These are phyloP conservation scores for Cryomyces minteri DNA, from an alignment of 495 filamentous ascomycete species.

Conservation along the genomic window DNA sequence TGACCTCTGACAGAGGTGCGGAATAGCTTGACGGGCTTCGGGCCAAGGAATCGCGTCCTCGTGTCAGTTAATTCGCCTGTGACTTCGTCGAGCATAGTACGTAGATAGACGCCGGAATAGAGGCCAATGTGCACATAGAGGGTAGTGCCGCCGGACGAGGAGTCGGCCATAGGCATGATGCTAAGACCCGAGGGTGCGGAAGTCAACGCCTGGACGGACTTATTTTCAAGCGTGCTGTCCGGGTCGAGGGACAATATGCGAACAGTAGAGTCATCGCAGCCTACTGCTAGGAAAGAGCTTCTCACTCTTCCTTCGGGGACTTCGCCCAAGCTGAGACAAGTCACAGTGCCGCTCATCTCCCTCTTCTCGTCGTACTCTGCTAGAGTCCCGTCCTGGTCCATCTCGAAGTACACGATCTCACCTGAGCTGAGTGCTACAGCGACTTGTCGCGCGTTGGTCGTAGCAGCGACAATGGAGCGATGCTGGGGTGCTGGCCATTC, in stretches of 20 bases:
- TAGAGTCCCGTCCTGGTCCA: constrained; percentile 76
- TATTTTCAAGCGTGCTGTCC: constrained; percentile 75
- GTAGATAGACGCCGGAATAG: constrained; percentile 84
- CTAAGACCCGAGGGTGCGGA: constrained; percentile 73
- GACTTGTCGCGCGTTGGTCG: constrained; percentile 85
- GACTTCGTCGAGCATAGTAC: constrained; percentile 83
- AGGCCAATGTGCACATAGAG: constrained; percentile 90
- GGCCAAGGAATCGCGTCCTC: constrained; percentile 81
- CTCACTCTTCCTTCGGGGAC: constrained; percentile 76
- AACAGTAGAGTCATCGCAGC: constrained; percentile 91
- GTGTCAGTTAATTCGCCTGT: constrained; percentile 92
- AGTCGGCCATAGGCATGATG: constrained; percentile 93
- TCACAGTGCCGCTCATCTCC: constrained; percentile 92
- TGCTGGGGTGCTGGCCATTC: constrained; percentile 91
- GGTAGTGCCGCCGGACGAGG: constrained; percentile 57
- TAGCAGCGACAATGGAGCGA: constrained; percentile 86
- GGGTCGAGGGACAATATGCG: constrained; percentile 81
- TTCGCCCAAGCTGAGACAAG: constrained; percentile 79
- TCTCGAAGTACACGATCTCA: constrained; percentile 95
- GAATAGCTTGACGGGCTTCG: constrained; percentile 72
- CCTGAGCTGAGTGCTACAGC: constrained; percentile 85
- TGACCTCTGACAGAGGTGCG: constrained; percentile 68
- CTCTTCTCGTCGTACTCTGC: constrained; percentile 92
- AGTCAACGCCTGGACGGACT: constrained; percentile 82
- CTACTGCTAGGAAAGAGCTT: constrained; percentile 83